Evolutionary conservation across 2,329 filamentous ascomycete genomes (phyloP).

Genomic region (Hypoxylon sp.): DNA sequence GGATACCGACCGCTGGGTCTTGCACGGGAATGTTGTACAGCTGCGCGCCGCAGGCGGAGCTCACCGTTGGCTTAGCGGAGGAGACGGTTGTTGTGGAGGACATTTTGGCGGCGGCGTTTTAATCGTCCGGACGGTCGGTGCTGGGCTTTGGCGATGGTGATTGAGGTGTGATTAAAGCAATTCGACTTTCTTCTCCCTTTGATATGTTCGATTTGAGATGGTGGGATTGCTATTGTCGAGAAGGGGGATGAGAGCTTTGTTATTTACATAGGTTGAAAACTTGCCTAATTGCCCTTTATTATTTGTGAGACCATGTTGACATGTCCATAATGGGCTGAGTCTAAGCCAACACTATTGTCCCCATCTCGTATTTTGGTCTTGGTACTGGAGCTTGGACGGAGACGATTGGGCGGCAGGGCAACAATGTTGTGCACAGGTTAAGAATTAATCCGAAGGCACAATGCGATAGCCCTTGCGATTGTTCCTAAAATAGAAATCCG

Average conservation of each 20-base stretch:
- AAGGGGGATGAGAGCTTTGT: background rate
- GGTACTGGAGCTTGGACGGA: slow-evolving; percentile 13
- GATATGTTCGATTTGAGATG: background rate
- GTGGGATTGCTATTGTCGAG: slow-evolving; percentile 2
- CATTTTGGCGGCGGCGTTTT: slow-evolving; percentile 17
- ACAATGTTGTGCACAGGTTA: slow-evolving; percentile 30
- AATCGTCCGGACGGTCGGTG: background rate
- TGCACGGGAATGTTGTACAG: slow-evolving; percentile 61
- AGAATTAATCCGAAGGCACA: slow-evolving; percentile 11
- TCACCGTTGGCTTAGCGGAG: slow-evolving; percentile 42
- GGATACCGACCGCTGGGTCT: slow-evolving; percentile 63
- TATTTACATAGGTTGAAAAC: slow-evolving; percentile 3
- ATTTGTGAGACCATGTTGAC: slow-evolving; percentile 3
- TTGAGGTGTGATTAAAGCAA: background rate
- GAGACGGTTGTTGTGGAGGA: slow-evolving; percentile 47
- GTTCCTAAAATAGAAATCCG: slow-evolving; percentile 25
- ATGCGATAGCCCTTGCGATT: slow-evolving; percentile 18
- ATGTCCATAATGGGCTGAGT: slow-evolving; percentile 23
- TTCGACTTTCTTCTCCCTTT: background rate
- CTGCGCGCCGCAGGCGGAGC: slow-evolving; percentile 47
- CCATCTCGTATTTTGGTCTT: slow-evolving; percentile 33
- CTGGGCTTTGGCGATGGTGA: background rate
- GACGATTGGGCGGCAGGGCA: slow-evolving; percentile 16
- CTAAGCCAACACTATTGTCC: slow-evolving; percentile 13
- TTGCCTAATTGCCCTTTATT: slow-evolving; percentile 23